A percentile compares a stretch with the other conserved stretches of the same genome.
Evolutionary conservation across 2,329 filamentous ascomycete genomes (phyloP).

Genomic region (Sarocladiaceae sp.): DNA sequence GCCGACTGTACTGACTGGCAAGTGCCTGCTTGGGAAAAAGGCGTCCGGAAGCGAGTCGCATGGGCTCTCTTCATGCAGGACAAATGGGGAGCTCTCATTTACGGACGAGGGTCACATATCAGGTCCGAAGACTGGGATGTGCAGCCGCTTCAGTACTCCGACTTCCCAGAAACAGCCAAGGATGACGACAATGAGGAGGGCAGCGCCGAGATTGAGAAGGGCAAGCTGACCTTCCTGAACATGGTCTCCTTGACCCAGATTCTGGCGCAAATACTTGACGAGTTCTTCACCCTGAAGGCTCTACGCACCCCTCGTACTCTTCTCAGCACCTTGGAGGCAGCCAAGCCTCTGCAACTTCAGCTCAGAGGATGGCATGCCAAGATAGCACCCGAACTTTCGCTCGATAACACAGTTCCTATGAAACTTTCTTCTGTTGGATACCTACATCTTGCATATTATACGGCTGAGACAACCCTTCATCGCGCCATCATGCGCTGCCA

Average conservation of each 20-base stretch:
- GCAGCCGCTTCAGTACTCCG: constrained; percentile 15
- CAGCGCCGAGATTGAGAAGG: constrained; percentile 30
- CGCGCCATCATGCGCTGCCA: constrained; percentile 30
- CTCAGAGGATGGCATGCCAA: constrained; percentile 39
- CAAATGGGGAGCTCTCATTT: constrained; percentile 47
- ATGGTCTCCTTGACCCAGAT: constrained; percentile 38
- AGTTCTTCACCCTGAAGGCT: constrained; percentile 16
- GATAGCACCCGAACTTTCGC: constrained; percentile 34
- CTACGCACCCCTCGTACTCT: constrained; percentile 7
- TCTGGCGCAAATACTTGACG: constrained; percentile 33
- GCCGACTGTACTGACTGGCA: constrained; percentile 57
- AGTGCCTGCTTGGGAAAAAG: constrained; percentile 57
- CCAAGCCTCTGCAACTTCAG: constrained; percentile 39
- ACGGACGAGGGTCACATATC: constrained; percentile 46
- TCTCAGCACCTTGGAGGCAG: constrained; percentile 32
- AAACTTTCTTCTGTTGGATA: constrained; percentile 33
- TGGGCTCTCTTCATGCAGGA: constrained; percentile 60
- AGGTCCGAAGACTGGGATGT: constrained; percentile 45
- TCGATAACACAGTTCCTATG: constrained; percentile 30
- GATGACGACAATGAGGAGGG: constrained; percentile 22
- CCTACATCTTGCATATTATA: constrained; percentile 35
- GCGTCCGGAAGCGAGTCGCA: constrained; percentile 52
- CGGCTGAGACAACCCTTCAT: constrained; percentile 36
- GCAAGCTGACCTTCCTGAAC: constrained; percentile 33
- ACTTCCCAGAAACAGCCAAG: constrained; percentile 20